These are phyloP conservation scores for Pinus albicaulis DNA, from an alignment of 75 land plant species.

Conservation along the genomic window DNA sequence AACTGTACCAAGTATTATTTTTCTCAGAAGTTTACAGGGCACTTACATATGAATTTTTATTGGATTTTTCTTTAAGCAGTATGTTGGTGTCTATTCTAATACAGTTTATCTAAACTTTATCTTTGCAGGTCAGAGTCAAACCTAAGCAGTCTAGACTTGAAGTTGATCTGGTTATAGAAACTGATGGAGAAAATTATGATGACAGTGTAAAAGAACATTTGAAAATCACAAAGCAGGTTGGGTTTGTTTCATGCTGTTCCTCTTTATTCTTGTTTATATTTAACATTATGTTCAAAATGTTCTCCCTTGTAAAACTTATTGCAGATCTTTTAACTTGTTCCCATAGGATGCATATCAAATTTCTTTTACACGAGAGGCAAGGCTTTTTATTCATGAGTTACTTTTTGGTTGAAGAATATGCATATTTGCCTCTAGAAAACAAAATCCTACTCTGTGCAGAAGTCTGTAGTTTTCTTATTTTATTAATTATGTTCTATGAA, in stretches of 20 bases:
- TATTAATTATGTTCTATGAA: too few species aligned
- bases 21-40: not conserved
- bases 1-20: not conserved
- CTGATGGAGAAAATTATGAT: conserved; percentile 47
- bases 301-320: not conserved
- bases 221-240: conserved; percentile 52
- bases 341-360: not conserved
- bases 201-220: conserved; percentile 21
- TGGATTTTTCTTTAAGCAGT: not conserved
- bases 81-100: not conserved
- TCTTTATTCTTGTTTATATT: not conserved
- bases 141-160: conserved; percentile 56
- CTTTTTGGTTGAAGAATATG: too few species aligned
- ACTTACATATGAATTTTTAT: not conserved
- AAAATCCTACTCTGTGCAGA: too few species aligned
- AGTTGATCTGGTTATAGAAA: conserved; percentile 64
- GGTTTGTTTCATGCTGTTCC: not conserved
- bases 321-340: not conserved
- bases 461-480: too few species aligned
- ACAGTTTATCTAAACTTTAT: not conserved
- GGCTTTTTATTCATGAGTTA: not conserved
- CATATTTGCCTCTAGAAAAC: too few species aligned
- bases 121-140: conserved; percentile 65
- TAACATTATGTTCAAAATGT: not conserved
- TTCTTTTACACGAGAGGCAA: not conserved